A percentile compares a stretch with the other conserved stretches of the same genome.
Conservation (phyloP, 2,329 filamentous ascomycete genomes). For the Xylaria polymorpha region DNA sequence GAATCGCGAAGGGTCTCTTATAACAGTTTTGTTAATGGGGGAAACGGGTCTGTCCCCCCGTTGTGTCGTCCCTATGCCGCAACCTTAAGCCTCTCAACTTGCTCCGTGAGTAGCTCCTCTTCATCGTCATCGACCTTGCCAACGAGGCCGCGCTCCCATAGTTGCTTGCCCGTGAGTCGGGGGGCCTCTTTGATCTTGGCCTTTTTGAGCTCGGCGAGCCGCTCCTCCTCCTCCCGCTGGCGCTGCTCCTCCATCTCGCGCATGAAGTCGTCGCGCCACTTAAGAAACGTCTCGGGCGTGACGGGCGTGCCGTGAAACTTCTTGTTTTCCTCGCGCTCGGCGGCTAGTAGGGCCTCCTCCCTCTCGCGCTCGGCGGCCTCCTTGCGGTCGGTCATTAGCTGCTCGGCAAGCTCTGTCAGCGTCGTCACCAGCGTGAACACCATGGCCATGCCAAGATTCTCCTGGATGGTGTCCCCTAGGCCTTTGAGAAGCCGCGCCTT, state of each 20-base stretch:
- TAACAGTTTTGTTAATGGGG: not conserved
- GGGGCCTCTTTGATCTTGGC: slow-evolving; percentile 79
- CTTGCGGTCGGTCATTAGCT: slow-evolving; percentile 79
- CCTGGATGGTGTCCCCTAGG: slow-evolving; percentile 81
- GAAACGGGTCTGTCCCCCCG: not conserved
- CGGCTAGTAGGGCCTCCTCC: slow-evolving; percentile 66
- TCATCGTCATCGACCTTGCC: slow-evolving; percentile 75
- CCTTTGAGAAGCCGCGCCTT: slow-evolving; percentile 77
- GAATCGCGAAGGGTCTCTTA: slow-evolving; percentile 19
- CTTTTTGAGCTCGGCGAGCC: slow-evolving; percentile 84
- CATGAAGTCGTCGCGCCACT: slow-evolving; percentile 83
- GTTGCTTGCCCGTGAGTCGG: slow-evolving; percentile 76
- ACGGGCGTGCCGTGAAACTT: slow-evolving; percentile 95
- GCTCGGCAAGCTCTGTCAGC: slow-evolving; percentile 91
- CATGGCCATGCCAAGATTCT: slow-evolving; percentile 98
- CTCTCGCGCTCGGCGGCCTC: slow-evolving; percentile 68
- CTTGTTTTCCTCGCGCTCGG: slow-evolving; percentile 91
- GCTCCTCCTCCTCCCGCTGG: slow-evolving; percentile 76
- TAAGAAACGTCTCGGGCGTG: slow-evolving; percentile 84
- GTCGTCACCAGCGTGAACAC: slow-evolving; percentile 89
- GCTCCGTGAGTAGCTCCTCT: slow-evolving; percentile 65
- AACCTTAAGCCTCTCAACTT: slow-evolving; percentile 78
- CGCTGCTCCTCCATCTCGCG: slow-evolving; percentile 83
- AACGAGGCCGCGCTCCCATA: slow-evolving; percentile 81
- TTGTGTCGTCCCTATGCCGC: slow-evolving; percentile 57